Evolutionary conservation across 371 early-diverging fungal genomes (phyloP), one percentile per base, ranked within the genome.

Genomic region (Lichtheimia hyalospora): DNA sequence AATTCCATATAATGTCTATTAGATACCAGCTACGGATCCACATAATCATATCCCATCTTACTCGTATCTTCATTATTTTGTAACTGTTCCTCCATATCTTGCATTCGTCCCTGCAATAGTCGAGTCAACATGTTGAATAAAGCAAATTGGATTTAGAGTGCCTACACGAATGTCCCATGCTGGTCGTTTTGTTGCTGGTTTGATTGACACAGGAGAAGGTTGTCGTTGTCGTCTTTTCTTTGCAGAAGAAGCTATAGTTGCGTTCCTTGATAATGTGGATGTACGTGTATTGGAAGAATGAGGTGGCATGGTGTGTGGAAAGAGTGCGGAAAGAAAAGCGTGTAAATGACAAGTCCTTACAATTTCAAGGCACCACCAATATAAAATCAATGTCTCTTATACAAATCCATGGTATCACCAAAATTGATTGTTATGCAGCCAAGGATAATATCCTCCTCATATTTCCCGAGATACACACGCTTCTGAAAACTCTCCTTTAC

Each of bases 131-230:
- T 34, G 34, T 6, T 34, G 34, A 48, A 50, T 18, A 58, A 51
- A 24, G 59, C 15, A 8, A 52, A 54, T 27, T 27, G 42, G 6
- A 56, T 50, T 18, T n/a, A 2, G 41, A 40, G 6, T 15, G 7
- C 21, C 55, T 76, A 77, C 77, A 52, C 77, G 59, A 34, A 73
- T 60, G 61, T 77, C 74, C 77, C 77, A 77, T n/a, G 68, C 49
- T 13, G 74, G 70, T 50, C 72, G 64, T 54, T 71, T 64, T 16
- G 48, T 40, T 28, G 28, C 16, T 43, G 42, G 49, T 24, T 16
- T 48, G 6, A 16, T 16, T 43, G 46, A 3, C 23, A 18, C 18
- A 6, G 49, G 34, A 24, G 46, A n/a, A 24, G 54, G 18, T 20
- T 53, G 3, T 40, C 5, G 46, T 14, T 46, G n/a, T 16, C 46